Evolutionary conservation across 1,284 basidiomycete genomes (phyloP).

Genomic region (Abortiporus biennis): DNA sequence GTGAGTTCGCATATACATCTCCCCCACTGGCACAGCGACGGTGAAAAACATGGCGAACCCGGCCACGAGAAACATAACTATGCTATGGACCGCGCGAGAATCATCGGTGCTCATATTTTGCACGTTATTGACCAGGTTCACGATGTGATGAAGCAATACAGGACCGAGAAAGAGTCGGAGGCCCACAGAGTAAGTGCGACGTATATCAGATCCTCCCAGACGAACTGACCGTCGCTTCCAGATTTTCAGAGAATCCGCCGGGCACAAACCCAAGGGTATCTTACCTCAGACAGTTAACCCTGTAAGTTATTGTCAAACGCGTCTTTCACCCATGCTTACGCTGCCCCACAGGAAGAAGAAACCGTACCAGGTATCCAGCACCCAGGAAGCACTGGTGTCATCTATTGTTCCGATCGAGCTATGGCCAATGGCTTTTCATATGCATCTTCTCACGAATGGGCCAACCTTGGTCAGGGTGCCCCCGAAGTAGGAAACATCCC

Average conservation of each 20-base stretch:
- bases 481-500: conserved; percentile 86
- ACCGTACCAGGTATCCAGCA: conserved; percentile 80
- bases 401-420: conserved; percentile 85
- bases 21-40: conserved; percentile 2
- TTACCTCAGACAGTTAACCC: conserved; percentile 67
- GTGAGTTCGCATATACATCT: conserved; percentile 7
- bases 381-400: conserved; percentile 72
- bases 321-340: conserved; percentile 1
- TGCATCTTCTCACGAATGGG: conserved; percentile 74
- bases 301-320: conserved; percentile 32
- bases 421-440: conserved; percentile 88
- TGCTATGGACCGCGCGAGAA: conserved; percentile 9
- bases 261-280: conserved; percentile 57
- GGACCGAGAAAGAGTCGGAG: conserved; percentile 75
- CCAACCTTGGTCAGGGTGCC: conserved; percentile 83
- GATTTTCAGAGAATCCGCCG: conserved; percentile 69
- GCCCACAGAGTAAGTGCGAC: conserved; percentile 62
- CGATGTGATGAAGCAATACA: conserved; percentile 36
- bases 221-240: conserved; percentile 21
- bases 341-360: conserved; percentile 57
- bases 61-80: not conserved
- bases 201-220: not conserved
- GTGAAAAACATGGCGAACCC: not conserved
- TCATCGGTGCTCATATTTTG: conserved; percentile 10
- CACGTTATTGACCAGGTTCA: conserved; percentile 25